Conservation (phyloP, 2,329 filamentous ascomycete species). For the Akanthomyces dipterigenus region DNA sequence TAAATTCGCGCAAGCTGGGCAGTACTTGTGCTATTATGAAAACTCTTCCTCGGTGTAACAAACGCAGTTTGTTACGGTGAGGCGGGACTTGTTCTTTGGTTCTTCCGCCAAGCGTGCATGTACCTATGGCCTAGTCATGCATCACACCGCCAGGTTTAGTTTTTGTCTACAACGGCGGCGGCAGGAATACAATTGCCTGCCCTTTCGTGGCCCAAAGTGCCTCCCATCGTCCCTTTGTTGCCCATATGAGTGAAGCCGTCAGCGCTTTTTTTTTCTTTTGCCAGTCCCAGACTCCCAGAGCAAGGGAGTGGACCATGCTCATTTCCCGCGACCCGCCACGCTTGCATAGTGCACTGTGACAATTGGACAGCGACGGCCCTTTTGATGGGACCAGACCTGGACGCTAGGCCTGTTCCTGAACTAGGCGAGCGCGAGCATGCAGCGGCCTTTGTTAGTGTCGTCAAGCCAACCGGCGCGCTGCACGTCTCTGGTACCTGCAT, state of each 20-base stretch:
- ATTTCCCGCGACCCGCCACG: constrained; percentile 2
- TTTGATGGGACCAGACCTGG: not conserved
- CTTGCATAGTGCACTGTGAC: not conserved
- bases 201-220: no score
- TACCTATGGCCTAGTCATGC: not conserved
- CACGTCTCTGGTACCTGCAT: not conserved
- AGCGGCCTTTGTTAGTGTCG: not conserved
- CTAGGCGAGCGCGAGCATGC: not conserved
- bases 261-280: not conserved
- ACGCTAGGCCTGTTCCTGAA: constrained; percentile 11
- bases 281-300: not conserved
- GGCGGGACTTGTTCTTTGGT: not conserved
- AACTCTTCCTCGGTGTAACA: not conserved
- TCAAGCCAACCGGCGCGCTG: constrained; percentile 5
- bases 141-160: not conserved
- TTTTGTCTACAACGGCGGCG: not conserved
- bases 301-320: not conserved
- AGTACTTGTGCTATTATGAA: not conserved
- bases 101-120: not conserved
- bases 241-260: not conserved
- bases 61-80: not conserved
- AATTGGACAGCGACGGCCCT: not conserved
- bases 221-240: not conserved
- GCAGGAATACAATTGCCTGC: no score
- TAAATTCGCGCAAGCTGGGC: not conserved